phyloP scores from a whole-genome alignment of 192 early-diverging fungal genomes.

The Coemansia furcata region DNA sequence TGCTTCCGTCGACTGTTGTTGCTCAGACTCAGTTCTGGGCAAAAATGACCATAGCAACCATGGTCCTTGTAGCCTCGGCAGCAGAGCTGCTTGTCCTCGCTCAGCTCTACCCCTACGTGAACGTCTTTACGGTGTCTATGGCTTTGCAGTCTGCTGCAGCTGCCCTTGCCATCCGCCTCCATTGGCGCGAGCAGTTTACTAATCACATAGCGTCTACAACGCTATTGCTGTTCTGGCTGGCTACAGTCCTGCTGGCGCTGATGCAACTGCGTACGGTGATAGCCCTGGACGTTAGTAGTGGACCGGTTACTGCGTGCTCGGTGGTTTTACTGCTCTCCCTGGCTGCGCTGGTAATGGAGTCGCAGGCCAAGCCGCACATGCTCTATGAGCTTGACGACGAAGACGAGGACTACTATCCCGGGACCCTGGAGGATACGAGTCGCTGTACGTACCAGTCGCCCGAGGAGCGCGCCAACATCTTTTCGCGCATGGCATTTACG shows the following conservation, averaged over 20 bases:
- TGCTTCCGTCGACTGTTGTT: slow-evolving; percentile 11
- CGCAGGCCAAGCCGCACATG: slow-evolving; percentile 31
- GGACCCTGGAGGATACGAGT: neutral
- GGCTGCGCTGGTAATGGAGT: slow-evolving; percentile 33
- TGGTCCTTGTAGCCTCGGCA: slow-evolving; percentile 25
- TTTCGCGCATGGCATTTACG: slow-evolving; percentile 76
- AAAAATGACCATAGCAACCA: slow-evolving; percentile 19
- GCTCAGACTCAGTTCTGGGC: slow-evolving; percentile 26
- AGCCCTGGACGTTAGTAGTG: slow-evolving; percentile 3
- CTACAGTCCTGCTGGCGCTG: slow-evolving; percentile 22
- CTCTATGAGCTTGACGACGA: slow-evolving; percentile 27
- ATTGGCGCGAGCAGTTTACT: slow-evolving; percentile 34
- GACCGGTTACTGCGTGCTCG: slow-evolving; percentile 17
- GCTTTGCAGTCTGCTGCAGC: slow-evolving; percentile 30
- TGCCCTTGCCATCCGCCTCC: slow-evolving; percentile 30
- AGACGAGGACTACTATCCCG: slow-evolving; percentile 8
- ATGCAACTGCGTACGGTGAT: slow-evolving; percentile 41
- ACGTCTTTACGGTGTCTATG: slow-evolving; percentile 25
- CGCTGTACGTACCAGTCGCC: slow-evolving; percentile 48
- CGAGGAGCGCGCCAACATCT: slow-evolving; percentile 80
- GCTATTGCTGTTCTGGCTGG: slow-evolving; percentile 52
- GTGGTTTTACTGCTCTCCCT: slow-evolving; percentile 28
- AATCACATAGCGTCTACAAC: slow-evolving; percentile 35
- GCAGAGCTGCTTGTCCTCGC: slow-evolving; percentile 17
- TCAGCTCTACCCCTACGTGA: neutral